Conservation (phyloP, 768 basidiomycete species). For the Sarcomyxa edulis region DNA sequence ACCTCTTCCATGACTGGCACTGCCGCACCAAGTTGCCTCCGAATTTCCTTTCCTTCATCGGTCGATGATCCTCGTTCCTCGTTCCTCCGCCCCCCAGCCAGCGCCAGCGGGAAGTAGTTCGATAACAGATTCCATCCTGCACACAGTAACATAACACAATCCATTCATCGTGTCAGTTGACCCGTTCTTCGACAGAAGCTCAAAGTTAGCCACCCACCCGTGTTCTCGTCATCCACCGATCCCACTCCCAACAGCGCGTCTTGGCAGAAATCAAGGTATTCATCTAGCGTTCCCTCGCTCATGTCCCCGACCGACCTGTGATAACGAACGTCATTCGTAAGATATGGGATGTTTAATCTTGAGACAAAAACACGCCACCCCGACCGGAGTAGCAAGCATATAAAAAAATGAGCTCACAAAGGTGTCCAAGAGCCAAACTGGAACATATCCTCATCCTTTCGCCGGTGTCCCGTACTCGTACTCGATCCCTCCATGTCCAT, state of each 20-base stretch:
- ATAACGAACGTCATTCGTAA: constrained; percentile 7
- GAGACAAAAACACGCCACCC: too few relatives aligned
- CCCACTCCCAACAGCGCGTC: constrained; percentile 39
- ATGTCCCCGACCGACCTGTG: constrained; percentile 52
- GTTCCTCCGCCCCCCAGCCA: background rate
- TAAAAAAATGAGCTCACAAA: too few relatives aligned
- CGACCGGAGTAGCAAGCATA: too few relatives aligned
- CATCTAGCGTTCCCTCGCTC: constrained; percentile 47
- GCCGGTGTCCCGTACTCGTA: constrained; percentile 7
- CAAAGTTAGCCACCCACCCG: too few relatives aligned
- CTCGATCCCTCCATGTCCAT: constrained; percentile 27
- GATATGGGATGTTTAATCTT: too few relatives aligned
- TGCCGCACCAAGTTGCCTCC: constrained; percentile 9
- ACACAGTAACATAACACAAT: too few relatives aligned
- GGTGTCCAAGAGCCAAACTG: too few relatives aligned
- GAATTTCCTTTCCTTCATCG: constrained; percentile 3
- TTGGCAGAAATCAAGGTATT: constrained; percentile 64
- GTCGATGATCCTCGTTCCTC: constrained; percentile 10
- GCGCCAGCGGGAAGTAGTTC: constrained; percentile 35
- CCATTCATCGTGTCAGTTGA: too few relatives aligned
- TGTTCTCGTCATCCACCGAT: too few relatives aligned
- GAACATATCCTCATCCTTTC: background rate
- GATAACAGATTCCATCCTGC: constrained; percentile 26
- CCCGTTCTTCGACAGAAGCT: too few relatives aligned
- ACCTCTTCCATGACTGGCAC: constrained; percentile 6